Conservation (phyloP, 495 filamentous ascomycete genomes). For the Aspergillus wentii region DNA sequence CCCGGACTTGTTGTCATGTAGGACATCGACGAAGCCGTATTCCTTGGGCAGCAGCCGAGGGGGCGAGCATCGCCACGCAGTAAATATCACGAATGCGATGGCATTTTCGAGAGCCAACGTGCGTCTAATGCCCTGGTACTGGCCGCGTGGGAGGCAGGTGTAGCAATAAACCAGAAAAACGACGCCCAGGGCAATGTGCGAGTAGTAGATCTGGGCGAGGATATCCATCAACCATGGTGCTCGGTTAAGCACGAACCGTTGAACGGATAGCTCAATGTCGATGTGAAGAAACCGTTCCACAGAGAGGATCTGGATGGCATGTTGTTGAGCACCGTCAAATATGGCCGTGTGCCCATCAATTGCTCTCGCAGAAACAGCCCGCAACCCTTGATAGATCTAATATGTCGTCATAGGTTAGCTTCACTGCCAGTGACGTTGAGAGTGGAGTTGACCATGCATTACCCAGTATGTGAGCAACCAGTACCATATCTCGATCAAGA, state of each 20-base stretch:
- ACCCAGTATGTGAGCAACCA: conserved; percentile 62
- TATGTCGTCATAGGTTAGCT: too few relatives aligned
- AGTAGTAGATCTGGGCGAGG: conserved; percentile 44
- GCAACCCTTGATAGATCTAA: conserved; percentile 54
- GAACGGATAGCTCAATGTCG: conserved; percentile 44
- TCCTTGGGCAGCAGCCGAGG: conserved; percentile 55
- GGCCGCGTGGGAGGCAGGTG: conserved; percentile 44
- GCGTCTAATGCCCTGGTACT: conserved; percentile 50
- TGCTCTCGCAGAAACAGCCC: conserved; percentile 52
- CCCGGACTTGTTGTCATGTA: conserved; percentile 50
- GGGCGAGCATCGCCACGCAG: conserved; percentile 57
- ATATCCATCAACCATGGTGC: conserved; percentile 55
- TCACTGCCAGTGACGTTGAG: neutral
- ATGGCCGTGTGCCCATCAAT: conserved; percentile 38
- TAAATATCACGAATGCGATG: conserved; percentile 54
- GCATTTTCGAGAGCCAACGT: conserved; percentile 58
- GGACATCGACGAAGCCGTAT: conserved; percentile 59
- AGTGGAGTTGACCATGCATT: conserved; percentile 1
- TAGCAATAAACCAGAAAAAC: conserved; percentile 51
- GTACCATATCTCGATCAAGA: conserved; percentile 58
- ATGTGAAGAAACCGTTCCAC: conserved; percentile 47
- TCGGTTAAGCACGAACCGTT: conserved; percentile 34
- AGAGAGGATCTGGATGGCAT: conserved; percentile 47
- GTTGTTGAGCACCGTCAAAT: conserved; percentile 39
- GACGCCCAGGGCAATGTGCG: conserved; percentile 47